Base-by-base conservation (phyloP, 139 green algal genomes). In the Yamagishiella unicocca region DNA sequence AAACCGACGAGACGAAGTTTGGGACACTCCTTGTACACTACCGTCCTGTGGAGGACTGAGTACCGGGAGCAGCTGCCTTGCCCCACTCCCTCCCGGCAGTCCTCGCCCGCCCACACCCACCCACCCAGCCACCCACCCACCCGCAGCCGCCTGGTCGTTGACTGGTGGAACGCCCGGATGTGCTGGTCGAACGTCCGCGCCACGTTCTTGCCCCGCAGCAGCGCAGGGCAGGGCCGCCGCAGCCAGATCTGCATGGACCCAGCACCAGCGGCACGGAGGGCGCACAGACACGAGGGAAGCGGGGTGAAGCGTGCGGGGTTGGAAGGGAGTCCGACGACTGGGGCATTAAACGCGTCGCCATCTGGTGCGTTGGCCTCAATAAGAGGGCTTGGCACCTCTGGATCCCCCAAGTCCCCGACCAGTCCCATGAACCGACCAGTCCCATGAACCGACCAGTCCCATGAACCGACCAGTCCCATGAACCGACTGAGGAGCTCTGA, bases 131-230 rank as follows among this genome's bases (percentile, higher is more conserved):
- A 33, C 7, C 62, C 55, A 19, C 53, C 1, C 70, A 82, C 70
- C 55, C 75, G 55, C 50, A 85, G 62, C 21, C 79, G 50, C 19
- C 58, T 42, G 0, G n/a, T 33, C 5, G 82, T 88, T 37, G 37
- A 35, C 25, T 88, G 82, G 54, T 29, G 31, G 68, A 88, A 82
- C 37, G 5, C 35, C 9, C 70, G 70, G 22, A 88, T 66, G 29
- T 81, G 83, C 9, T 10, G 38, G 27, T 88, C 83, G 58, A 88
- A 88, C 2, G 19, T 22, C 12, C 54, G 55, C 25, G 83, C 54
- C 31, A 68, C 71, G 83, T 88, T 88, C 37, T 66, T 73, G 25
- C 80, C 80, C 7, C 80, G 80, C 5, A 86, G 80, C 43, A 62
- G 43, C 43, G 64, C 64, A 9, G 79, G 61, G 42, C 58, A 61